Evolutionary conservation across 768 basidiomycete species (phyloP).

Genomic region (Trametes meyenii): DNA sequence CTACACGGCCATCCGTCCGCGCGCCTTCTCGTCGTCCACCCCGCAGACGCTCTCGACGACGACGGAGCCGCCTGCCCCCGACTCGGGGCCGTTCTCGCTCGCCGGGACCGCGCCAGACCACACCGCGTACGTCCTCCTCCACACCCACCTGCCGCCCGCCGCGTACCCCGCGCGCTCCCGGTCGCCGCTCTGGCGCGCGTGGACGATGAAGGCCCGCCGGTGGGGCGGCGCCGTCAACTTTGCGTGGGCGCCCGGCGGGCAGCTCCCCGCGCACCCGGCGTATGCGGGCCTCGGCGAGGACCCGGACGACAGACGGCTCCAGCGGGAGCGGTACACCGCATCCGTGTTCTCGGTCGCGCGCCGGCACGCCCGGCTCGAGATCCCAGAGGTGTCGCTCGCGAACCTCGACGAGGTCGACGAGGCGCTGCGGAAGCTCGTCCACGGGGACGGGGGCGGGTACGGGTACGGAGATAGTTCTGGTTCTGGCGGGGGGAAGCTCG

Average conservation of each 20-base stretch:
- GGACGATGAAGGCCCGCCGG: constrained; percentile 46
- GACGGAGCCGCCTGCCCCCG: neutral
- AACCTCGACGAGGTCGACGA: constrained; percentile 54
- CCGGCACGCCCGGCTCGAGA: constrained; percentile 47
- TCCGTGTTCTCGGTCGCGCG: constrained; percentile 52
- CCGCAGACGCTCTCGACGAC: neutral
- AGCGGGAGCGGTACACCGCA: constrained; percentile 38
- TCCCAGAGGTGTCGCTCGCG: constrained; percentile 49
- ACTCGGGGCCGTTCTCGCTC: constrained; percentile 25
- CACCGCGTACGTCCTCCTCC: constrained; percentile 57
- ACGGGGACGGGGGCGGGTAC: neutral
- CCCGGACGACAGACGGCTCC: constrained; percentile 1
- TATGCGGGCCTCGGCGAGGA: constrained; percentile 26
- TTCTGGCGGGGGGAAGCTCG: constrained; percentile 19
- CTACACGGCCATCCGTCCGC: neutral
- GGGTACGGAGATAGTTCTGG: too few relatives aligned
- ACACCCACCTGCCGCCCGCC: constrained; percentile 50
- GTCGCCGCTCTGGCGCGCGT: constrained; percentile 48
- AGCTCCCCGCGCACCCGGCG: constrained; percentile 23
- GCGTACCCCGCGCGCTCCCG: constrained; percentile 50
- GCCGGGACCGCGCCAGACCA: constrained; percentile 59
- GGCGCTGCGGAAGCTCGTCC: constrained; percentile 35
- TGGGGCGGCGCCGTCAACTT: constrained; percentile 66
- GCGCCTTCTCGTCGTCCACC: neutral
- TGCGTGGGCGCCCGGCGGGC: constrained; percentile 46